Evolutionary conservation across 306 rosid genomes (phyloP).

Genomic region (Sicyos edulis): DNA sequence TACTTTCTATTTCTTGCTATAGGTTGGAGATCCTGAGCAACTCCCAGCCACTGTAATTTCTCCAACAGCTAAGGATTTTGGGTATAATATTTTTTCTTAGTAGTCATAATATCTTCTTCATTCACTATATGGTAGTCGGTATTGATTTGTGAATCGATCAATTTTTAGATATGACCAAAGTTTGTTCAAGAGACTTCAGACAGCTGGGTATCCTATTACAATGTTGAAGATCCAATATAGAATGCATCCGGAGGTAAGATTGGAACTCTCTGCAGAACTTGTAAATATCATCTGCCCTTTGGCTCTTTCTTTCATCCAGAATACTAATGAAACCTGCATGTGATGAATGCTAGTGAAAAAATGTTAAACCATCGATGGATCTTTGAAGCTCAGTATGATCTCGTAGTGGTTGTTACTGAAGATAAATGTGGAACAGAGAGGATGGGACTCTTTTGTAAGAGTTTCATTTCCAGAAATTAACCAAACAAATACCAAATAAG

Average conservation of each 20-base stretch:
- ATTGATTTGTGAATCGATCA: constrained; percentile 28
- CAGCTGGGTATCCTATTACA: constrained; percentile 84
- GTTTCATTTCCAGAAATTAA: too few species aligned
- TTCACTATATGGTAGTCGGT: not conserved
- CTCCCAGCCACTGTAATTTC: constrained; percentile 97
- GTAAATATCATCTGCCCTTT: not conserved
- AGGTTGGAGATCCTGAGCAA: constrained; percentile 98
- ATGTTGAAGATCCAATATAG: constrained; percentile 96
- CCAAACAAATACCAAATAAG: too few species aligned
- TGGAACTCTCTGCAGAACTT: constrained; percentile 14
- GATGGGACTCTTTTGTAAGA: not conserved
- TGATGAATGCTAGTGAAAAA: not conserved
- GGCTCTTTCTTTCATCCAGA: not conserved
- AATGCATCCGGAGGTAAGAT: constrained; percentile 97
- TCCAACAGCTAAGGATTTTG: constrained; percentile 53
- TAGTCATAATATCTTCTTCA: constrained; percentile 6
- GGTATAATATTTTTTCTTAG: constrained; percentile 35
- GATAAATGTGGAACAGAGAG: not conserved
- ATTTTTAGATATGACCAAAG: constrained; percentile 65
- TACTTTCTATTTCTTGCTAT: not conserved
- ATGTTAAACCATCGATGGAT: not conserved
- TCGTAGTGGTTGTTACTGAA: not conserved
- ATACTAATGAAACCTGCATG: not conserved
- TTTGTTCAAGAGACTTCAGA: constrained; percentile 78
- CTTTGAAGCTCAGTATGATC: not conserved